Base-by-base conservation (phyloP, 768 basidiomycete species). In the Collybiopsis luxurians region DNA sequence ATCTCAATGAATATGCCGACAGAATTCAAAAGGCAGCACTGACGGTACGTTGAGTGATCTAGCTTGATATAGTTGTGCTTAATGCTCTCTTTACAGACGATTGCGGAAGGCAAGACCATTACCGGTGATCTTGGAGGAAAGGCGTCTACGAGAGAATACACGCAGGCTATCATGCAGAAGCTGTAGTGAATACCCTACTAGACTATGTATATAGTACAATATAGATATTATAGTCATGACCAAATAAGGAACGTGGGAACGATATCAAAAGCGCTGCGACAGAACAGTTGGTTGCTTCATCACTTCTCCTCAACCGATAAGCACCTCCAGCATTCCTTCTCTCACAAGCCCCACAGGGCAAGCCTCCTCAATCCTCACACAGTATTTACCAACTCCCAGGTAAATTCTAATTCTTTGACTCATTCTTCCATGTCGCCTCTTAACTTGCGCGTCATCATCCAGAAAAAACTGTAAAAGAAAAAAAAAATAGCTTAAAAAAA, bases 71-170 rank as follows among this genome's bases (percentile, higher is more conserved):
- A 36, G 30, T 34, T 21, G 36, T 62, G 58, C 60, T 52, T 55
- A 13, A 38, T 4, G 23, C 28, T 64, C 63, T 40, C 38, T 15
- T 61, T 56, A 15, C 61, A 96, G 95, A 98, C 95, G 31, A 97
- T 99, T 69, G 94, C 96, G 17, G 96, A 97, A 75, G 97, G 97
- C 63, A 94, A 91, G 76, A 72, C 79, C 40, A 95, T 98, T 71
- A 99, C 97, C 7, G 92, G 96, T 28, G 97, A 99, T 73, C 77
- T 99, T 57, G 95, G 97, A 21, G 97, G 97, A 40, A 95, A 90
- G 71, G 84, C 95, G 15, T 84, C 86, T 31, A 99, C 97, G 2
- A 79, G 79, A 70, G 87, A 97, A 73, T 98, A 92, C 76, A 95
- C 95, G 40, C 69, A 83, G 53, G 89, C 93, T 26, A 96, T 98